Evolutionary conservation across 2,329 filamentous ascomycete species (phyloP), one percentile per base, ranked within the genome.

Genomic region (Nigrograna mackinnonii): DNA sequence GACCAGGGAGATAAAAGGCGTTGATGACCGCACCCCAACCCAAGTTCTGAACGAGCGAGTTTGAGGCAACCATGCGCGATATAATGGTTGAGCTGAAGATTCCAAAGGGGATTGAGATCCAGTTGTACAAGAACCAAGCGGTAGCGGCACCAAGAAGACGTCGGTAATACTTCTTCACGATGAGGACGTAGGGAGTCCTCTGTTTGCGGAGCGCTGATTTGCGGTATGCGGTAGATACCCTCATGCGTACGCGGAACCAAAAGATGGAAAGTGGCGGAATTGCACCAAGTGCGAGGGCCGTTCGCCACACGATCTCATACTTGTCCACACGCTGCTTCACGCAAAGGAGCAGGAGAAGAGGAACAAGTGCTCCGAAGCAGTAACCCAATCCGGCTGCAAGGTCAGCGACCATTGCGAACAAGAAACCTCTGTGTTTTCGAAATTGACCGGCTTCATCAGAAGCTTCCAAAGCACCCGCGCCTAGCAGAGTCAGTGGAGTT

Each of bases 391-490:
- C 73, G 2, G 72, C 67, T 0, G 78, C 75, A 5, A 82, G 59
- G 49, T 80, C 74, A 2, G 73, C 71, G 11, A 79, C 68, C 67
- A 81, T 72, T n/a, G 78, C 77, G 43, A 82, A 79, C 55, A 82
- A 75, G 59, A 80, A 79, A 3, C 79, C 78, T 26, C 78, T 67
- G 24, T 68, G 68, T 44, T 75, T 76, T 26, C 76, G 70, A 37
- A 72, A 67, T 12, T 59, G 52, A 6, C 52, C 58, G 35, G 62
- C 69, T 51, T 81, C 78, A 46, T 82, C 78, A 1, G 78, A 75
- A 0, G 79, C 75, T 55, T 83, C 80, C 11, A 73, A 69, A 0
- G 79, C 75, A 31, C 75, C 76, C 9, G 66, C 62, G 35, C 61
- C 66, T 2, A 72, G 76, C 3, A 79, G n/a, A n/a, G n/a, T n/a